Evolutionary conservation across 306 rosid genomes (phyloP).

Genomic region (Mucuna pruriens): DNA sequence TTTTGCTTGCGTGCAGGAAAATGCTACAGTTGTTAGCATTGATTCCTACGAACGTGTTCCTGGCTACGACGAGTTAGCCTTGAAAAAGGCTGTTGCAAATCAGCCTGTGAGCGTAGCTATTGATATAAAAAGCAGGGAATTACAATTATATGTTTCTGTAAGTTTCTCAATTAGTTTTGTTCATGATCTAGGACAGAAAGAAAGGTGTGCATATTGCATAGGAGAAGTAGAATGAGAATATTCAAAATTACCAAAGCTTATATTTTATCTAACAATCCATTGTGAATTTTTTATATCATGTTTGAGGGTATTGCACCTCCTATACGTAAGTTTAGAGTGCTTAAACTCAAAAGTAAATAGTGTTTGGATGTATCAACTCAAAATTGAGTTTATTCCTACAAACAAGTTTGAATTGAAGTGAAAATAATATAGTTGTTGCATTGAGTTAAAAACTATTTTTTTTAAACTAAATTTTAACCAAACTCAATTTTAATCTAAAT

Average conservation of each 20-base stretch:
- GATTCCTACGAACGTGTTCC: slow-evolving; percentile 80
- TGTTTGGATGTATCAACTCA: neutral
- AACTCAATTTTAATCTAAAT: neutral
- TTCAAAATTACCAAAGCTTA: slow-evolving; percentile 9
- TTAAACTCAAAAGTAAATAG: neutral
- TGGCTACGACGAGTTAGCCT: slow-evolving; percentile 61
- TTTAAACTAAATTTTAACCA: neutral
- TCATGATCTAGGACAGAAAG: neutral
- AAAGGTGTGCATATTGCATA: neutral
- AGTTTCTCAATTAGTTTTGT: slow-evolving; percentile 22
- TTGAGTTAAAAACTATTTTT: neutral
- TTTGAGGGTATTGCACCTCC: neutral
- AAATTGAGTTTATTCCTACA: neutral
- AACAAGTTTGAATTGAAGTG: neutral
- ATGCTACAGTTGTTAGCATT: slow-evolving; percentile 82
- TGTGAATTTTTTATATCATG: neutral
- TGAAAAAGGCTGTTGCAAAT: slow-evolving; percentile 74
- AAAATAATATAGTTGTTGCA: neutral
- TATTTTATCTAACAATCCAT: neutral
- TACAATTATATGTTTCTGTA: slow-evolving; percentile 82
- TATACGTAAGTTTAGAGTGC: neutral
- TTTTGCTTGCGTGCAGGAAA: slow-evolving; percentile 60
- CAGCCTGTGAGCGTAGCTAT: slow-evolving; percentile 82
- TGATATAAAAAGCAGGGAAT: slow-evolving; percentile 93
- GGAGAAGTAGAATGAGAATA: neutral